A percentile compares a stretch with the other conserved stretches of the same genome.
These are phyloP conservation scores for Nothophytophthora sp. DNA, from an alignment of 352 stramenopile genomes.

Conservation along the genomic window DNA sequence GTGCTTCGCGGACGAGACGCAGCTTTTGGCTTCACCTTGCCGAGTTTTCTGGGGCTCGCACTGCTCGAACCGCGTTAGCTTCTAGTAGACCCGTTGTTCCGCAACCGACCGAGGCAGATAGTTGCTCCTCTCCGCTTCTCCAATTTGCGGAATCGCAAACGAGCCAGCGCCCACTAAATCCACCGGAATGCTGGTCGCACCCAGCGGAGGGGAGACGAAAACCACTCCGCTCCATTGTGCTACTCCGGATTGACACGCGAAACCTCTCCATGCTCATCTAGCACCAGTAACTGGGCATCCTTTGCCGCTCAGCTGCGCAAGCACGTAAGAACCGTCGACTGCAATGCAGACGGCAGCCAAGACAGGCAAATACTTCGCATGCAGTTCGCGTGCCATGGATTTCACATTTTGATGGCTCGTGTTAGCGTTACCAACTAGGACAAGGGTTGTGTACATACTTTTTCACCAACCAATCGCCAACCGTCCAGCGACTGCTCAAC, in stretches of 20 bases:
- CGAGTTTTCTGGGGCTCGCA: slow-evolving; percentile 61
- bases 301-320: slow-evolving; percentile 84
- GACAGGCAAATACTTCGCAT: slow-evolving; percentile 68
- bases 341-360: slow-evolving; percentile 69
- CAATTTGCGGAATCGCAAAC: slow-evolving; percentile 85
- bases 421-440: too few relatives aligned
- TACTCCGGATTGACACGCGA: slow-evolving; percentile 65
- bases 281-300: slow-evolving; percentile 68
- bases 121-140: slow-evolving; percentile 88
- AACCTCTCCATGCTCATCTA: slow-evolving; percentile 49
- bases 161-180: slow-evolving; percentile 66
- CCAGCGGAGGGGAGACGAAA: slow-evolving; percentile 53
- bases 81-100: slow-evolving; percentile 74
- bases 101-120: slow-evolving; percentile 62
- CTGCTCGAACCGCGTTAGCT: slow-evolving; percentile 73
- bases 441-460: too few relatives aligned
- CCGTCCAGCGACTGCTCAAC: too few relatives aligned
- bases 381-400: slow-evolving; percentile 78
- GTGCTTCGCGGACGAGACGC: slow-evolving; percentile 49
- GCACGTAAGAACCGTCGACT: slow-evolving; percentile 68
- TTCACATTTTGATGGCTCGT: too few relatives aligned
- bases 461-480: too few relatives aligned
- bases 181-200: slow-evolving; percentile 68
- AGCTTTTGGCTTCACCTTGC: slow-evolving; percentile 41
- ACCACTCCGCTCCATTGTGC: slow-evolving; percentile 41